Conservation (phyloP, 2,329 filamentous ascomycete genomes). For the Colletotrichum higginsianum region DNA sequence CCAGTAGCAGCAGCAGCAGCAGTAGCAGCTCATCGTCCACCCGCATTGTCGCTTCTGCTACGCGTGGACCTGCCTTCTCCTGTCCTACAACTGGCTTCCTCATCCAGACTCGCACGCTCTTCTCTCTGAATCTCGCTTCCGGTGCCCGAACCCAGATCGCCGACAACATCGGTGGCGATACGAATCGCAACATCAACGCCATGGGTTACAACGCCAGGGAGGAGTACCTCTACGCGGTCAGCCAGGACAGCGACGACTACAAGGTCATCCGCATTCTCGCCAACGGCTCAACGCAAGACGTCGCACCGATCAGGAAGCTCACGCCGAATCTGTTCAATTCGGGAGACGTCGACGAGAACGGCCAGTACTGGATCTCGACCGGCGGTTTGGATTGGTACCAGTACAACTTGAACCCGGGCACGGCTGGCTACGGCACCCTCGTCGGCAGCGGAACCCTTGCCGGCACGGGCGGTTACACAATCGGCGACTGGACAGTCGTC, state of each 20-base stretch:
- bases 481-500: conserved; percentile 45
- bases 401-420: conserved; percentile 44
- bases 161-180: conserved; percentile 26
- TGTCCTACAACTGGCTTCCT: conserved; percentile 41
- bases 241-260: not conserved
- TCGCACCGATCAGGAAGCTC: conserved; percentile 24
- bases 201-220: conserved; percentile 47
- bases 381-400: conserved; percentile 41
- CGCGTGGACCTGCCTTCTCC: conserved; percentile 27
- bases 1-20: not conserved
- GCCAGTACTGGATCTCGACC: conserved; percentile 42
- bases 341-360: conserved; percentile 46
- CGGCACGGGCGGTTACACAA: conserved; percentile 7
- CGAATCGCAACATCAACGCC: conserved; percentile 43
- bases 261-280: conserved; percentile 45
- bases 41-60: conserved; percentile 23
- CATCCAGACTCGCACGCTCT: conserved; percentile 41
- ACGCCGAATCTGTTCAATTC: conserved; percentile 17
- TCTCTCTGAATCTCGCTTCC: conserved; percentile 40
- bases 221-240: conserved; percentile 46
- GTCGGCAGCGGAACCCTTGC: conserved; percentile 17
- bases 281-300: conserved; percentile 35
- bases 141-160: conserved; percentile 11
- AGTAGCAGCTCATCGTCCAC: conserved; percentile 5
- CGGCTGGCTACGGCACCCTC: conserved; percentile 39